Evolutionary conservation across 257 asterid species (phyloP), one percentile per base, ranked within the genome.

Genomic region (Nicotiana attenuata): DNA sequence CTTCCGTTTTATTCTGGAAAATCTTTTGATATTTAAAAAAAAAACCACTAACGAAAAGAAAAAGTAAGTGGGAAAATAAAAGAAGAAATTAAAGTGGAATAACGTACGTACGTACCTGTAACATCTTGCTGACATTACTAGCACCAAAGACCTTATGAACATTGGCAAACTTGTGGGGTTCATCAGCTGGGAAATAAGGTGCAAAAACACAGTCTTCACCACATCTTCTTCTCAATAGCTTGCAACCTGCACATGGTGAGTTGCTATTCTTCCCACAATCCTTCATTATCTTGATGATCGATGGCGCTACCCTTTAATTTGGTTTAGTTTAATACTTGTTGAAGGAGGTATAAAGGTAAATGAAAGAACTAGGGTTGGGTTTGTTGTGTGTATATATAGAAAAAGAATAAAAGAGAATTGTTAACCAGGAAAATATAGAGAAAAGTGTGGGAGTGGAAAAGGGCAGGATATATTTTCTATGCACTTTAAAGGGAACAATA

Each of bases 81-180:
- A 8, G 26, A 16, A 5, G 38, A 33, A 33, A 33, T 33, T 33
- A 45, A 71, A 24, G 78, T 22, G 15, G 22, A 24, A n/a, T 1
- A n/a, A n/a, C n/a, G n/a, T 7, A 45, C 11, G 11, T 45, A 45
- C 13, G 0, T 52, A 73, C 79, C 79, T 73, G 79, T 50, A 73
- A 9, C 63, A 73, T 73, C 59, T 73, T 73, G 63, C 79, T 73
- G 79, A 73, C 79, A 50, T 73, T 73, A 15, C 79, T 73, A 14
- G 79, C 79, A 73, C 79, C 79, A 73, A 73, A 73, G 41, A 73
- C 79, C 63, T 73, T 73, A 73, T 73, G 79, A 47, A 73, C 79
- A 50, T 73, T 73, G 5, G 79, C 79, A 73, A 73, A 73, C 41
- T 73, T 73, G 79, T 73, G 79, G 20, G 79, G 79, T 50, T 73